Conservation (phyloP, 2,329 filamentous ascomycete genomes). For the Pyrenophora graminea region DNA sequence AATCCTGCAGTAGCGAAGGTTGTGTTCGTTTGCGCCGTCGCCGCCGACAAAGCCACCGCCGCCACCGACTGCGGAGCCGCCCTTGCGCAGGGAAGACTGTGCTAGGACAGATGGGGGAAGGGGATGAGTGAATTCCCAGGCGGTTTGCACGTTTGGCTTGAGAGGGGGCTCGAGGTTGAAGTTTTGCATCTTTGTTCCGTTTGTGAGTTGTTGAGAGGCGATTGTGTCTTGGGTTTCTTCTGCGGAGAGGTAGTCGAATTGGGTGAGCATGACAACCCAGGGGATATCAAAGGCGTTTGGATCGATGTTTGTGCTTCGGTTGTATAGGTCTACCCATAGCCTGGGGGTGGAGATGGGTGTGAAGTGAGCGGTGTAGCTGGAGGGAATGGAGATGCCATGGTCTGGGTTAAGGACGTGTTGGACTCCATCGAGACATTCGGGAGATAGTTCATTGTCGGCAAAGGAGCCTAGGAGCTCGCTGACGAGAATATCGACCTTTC, state of each 20-base stretch:
- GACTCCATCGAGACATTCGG: slow-evolving; percentile 94
- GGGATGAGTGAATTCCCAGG: slow-evolving; percentile 82
- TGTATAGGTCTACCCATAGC: slow-evolving; percentile 77
- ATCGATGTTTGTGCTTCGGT: slow-evolving; percentile 62
- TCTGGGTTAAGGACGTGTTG: slow-evolving; percentile 81
- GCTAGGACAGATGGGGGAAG: slow-evolving; percentile 64
- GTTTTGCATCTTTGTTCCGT: slow-evolving; percentile 37
- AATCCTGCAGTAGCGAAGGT: slow-evolving; percentile 76
- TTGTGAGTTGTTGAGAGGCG: slow-evolving; percentile 58
- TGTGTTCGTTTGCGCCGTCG: slow-evolving; percentile 87
- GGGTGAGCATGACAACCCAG: slow-evolving; percentile 91
- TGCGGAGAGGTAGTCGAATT: slow-evolving; percentile 82
- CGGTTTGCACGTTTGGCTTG: slow-evolving; percentile 65
- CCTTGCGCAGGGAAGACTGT: slow-evolving; percentile 60
- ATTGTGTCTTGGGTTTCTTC: slow-evolving; percentile 24
- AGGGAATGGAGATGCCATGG: slow-evolving; percentile 90
- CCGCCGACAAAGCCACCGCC: slow-evolving; percentile 75
- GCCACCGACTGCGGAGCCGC: slow-evolving; percentile 68
- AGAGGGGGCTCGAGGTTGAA: slow-evolving; percentile 39
- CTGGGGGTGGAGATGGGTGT: slow-evolving; percentile 90
- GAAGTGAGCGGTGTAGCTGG: slow-evolving; percentile 89
- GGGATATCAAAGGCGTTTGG: slow-evolving; percentile 82
- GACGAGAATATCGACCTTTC: slow-evolving; percentile 86
- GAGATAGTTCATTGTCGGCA: slow-evolving; percentile 94
- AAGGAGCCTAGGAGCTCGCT: slow-evolving; percentile 95